These are phyloP conservation scores for Gentiana dahurica DNA, from an alignment of 257 asterid species.

Conservation along the genomic window DNA sequence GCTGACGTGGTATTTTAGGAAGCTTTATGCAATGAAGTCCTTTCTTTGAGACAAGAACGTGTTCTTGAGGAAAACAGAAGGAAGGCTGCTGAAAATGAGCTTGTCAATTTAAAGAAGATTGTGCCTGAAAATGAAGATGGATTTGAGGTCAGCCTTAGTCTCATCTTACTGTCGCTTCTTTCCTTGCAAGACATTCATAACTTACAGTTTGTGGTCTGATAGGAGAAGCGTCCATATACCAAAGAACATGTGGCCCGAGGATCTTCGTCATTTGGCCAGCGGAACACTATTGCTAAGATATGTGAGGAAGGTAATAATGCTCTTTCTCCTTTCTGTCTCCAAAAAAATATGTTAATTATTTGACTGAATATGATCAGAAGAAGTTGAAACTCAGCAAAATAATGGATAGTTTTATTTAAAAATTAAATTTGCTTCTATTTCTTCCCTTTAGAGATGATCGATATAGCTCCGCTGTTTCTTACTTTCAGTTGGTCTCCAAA, in stretches of 20 bases:
- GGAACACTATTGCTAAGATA: conserved; percentile 71
- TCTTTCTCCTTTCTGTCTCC: conserved; percentile 4
- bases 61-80: conserved; percentile 56
- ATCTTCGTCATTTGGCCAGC: conserved; percentile 49
- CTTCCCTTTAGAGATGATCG: neutral
- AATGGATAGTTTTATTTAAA: neutral
- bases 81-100: conserved; percentile 66
- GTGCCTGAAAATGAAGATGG: conserved; percentile 84
- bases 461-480: conserved; percentile 10
- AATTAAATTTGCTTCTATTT: neutral
- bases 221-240: conserved; percentile 71
- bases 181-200: neutral
- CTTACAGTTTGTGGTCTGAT: conserved; percentile 14
- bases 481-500: conserved; percentile 76
- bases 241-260: conserved; percentile 35
- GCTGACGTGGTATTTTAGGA: conserved; percentile 25
- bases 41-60: conserved; percentile 40
- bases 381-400: neutral
- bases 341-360: neutral
- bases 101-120: conserved; percentile 39
- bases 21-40: conserved; percentile 40
- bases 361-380: neutral
- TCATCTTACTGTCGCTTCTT: conserved; percentile 3
- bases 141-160: conserved; percentile 54
- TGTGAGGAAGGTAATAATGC: conserved; percentile 78